Evolutionary conservation across 371 early-diverging fungal genomes (phyloP), one percentile per base, ranked within the genome.

Genomic region (Cokeromyces recurvatus): DNA sequence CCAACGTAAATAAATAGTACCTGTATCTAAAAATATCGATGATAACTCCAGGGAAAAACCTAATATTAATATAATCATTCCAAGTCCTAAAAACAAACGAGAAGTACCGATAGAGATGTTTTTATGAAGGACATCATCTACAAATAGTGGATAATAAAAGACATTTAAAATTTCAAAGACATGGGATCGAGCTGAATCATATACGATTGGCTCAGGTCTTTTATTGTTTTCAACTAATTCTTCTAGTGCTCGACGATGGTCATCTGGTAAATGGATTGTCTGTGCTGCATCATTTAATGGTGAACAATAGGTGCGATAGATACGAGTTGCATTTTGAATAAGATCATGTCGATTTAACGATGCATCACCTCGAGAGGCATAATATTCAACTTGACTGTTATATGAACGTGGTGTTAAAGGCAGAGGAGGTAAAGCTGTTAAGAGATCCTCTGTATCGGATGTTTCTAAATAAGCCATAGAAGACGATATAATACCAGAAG

Each of bases 141-240:
- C 62, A 56, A 75, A 75, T 15, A 66, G 53, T 2, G 71, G 65
- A 38, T 75, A 75, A 43, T 62, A 75, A 46, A 71, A 71, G 10
- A 75, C 62, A 43, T 75, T 75, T 38, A 75, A 53, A 16, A 75
- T 51, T 37, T 75, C 75, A 45, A 62, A 75, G 4, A 75, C 69
- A 43, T 75, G 66, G 0, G 64, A 43, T 19, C 62, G 46, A 1
- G 75, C 69, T 21, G 75, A 71, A 24, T 75, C 69, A 57, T 71
- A 75, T 2, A 75, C 65, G 14, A 66, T 27, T 8, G 75, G 75
- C 21, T 75, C 75, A 11, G 75, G 71, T 20, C 71, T 60, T 21
- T 66, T 61, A 16, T 71, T 62, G 16, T 56, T 53, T 32, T 68
- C 69, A 25, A 75, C 46, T 23, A 71, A 22, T n/a, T 60, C 58